Evolutionary conservation across 2,329 filamentous ascomycete species (phyloP).

Genomic region (Aspergillaceae sp.): DNA sequence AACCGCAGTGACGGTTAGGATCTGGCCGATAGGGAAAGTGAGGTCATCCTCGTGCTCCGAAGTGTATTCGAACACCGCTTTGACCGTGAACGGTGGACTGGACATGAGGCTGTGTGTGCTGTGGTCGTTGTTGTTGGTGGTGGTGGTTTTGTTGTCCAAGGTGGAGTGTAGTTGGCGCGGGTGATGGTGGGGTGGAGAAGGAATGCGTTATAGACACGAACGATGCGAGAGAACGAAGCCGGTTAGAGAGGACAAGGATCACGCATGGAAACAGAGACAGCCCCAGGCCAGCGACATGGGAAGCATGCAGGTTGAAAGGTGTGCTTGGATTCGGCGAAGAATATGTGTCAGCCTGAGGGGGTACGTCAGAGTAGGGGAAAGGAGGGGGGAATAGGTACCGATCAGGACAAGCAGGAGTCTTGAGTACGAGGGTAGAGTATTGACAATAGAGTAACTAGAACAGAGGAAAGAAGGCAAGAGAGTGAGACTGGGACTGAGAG

Average conservation of each 20-base stretch:
- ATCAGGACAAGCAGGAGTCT: constrained; percentile 1
- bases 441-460: too few species aligned
- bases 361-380: constrained; percentile 18
- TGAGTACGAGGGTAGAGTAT: background rate
- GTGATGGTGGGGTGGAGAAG: constrained; percentile 14
- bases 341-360: constrained; percentile 21
- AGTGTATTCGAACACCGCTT: constrained; percentile 87
- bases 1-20: constrained; percentile 87
- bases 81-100: constrained; percentile 75
- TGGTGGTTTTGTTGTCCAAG: constrained; percentile 7
- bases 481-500: background rate
- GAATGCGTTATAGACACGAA: constrained; percentile 10
- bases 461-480: too few species aligned
- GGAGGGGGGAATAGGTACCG: constrained; percentile 9
- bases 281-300: constrained; percentile 12
- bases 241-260: constrained; percentile 8
- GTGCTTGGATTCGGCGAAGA: constrained; percentile 9
- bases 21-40: constrained; percentile 71
- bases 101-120: constrained; percentile 51
- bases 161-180: constrained; percentile 17
- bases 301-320: constrained; percentile 6
- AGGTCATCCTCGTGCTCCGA: constrained; percentile 94
- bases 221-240: background rate
- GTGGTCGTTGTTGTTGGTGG: constrained; percentile 15
- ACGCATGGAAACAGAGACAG: constrained; percentile 13